Evolutionary conservation across 192 early-diverging fungal species (phyloP).

Genomic region (Coemansia sp.): DNA sequence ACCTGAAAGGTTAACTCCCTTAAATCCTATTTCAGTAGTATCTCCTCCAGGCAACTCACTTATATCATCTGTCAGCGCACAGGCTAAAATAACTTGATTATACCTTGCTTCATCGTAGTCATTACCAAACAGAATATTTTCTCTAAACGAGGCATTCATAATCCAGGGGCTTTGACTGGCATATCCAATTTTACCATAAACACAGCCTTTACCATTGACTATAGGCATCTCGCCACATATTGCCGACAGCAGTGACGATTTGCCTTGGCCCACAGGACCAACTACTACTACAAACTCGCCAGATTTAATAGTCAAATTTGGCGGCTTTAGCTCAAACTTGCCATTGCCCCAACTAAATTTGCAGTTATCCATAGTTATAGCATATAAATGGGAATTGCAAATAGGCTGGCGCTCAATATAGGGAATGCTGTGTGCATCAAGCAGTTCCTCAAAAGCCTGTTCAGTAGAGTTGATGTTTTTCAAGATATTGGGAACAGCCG

Average conservation of each 20-base stretch:
- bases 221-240: conserved; percentile 77
- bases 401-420: conserved; percentile 5
- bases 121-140: conserved; percentile 42
- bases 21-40: conserved; percentile 57
- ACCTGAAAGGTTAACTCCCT: conserved; percentile 59
- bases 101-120: conserved; percentile 21
- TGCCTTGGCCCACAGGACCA: conserved; percentile 60
- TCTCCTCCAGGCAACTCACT: conserved; percentile 30
- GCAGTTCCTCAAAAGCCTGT: conserved; percentile 1
- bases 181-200: conserved; percentile 60
- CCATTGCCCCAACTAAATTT: conserved; percentile 27
- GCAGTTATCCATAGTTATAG: conserved; percentile 11
- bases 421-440: neutral
- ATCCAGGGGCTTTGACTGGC: conserved; percentile 47
- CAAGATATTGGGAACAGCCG: neutral
- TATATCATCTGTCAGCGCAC: conserved; percentile 31
- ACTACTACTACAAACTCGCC: conserved; percentile 49
- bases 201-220: conserved; percentile 58
- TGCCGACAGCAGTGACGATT: conserved; percentile 58
- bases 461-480: conserved; percentile 6
- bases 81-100: conserved; percentile 26
- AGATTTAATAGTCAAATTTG: conserved; percentile 8
- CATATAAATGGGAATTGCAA: neutral
- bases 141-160: conserved; percentile 41
- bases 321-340: conserved; percentile 16